Evolutionary conservation across 805 yeast genomes (phyloP), one percentile per base, ranked within the genome.

Genomic region (Cyberlindnera maritima): DNA sequence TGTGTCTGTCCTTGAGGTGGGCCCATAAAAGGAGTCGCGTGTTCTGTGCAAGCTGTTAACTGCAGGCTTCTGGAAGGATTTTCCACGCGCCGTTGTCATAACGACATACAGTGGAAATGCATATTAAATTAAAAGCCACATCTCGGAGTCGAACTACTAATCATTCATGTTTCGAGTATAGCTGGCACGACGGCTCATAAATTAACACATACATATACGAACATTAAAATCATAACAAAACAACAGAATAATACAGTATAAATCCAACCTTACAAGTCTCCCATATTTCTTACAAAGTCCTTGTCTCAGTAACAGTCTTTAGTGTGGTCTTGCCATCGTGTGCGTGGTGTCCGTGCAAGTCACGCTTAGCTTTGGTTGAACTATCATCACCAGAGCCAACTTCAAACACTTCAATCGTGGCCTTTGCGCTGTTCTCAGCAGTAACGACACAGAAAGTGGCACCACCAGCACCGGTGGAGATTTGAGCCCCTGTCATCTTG

Each of bases 371-470:
- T 25, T 40, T 37, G 13, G 31, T 28, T 4, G 44, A 21, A n/a
- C 44, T 41, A 18, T 39, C 44, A n/a, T 58, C 73, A 58, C 44
- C 25, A 21, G 25, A 21, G 9, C 25, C 45, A 21, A 39, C 44
- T 17, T 58, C 73, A 57, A 88, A 89, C 3, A 88, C 83, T 65
- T 87, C 95, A 59, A 88, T 80, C 46, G 71, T 76, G 32, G 92
- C 96, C 45, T 71, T 72, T 32, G 86, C 72, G 44, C 77, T 75
- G 56, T 79, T 75, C 38, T 68, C 66, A 31, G 88, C 96, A 38
- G 96, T 88, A 41, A 88, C 85, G 43, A 88, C 85, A 75, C 96
- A 89, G 77, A 77, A 88, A n/a, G 77, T 74, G 35, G 85, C 95
- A 54, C 83, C 88, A 42, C 83, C 83, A 45, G 81, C 80, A 50